Conservation (phyloP, 805 yeast genomes). For the Lachancea sp. region DNA sequence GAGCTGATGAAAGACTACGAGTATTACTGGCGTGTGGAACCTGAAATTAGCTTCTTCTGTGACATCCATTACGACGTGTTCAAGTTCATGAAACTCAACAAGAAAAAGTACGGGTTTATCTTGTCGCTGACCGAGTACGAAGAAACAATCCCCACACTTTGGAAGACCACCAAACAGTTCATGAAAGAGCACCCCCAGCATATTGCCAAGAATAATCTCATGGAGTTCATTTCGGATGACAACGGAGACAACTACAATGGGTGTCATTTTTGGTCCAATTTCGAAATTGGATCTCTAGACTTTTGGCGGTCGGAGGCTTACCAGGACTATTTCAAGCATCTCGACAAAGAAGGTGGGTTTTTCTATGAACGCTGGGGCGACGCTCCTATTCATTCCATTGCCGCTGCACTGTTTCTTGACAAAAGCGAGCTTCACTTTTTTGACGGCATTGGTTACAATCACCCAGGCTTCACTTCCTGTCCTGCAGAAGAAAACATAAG, state of each 20-base stretch:
- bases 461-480: slow-evolving; percentile 59
- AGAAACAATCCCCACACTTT: slow-evolving; percentile 56
- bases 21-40: slow-evolving; percentile 76
- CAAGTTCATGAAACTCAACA: slow-evolving; percentile 46
- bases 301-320: slow-evolving; percentile 57
- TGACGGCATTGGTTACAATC: slow-evolving; percentile 69
- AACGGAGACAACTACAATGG: slow-evolving; percentile 57
- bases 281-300: slow-evolving; percentile 67
- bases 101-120: slow-evolving; percentile 61
- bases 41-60: slow-evolving; percentile 55
- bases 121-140: slow-evolving; percentile 57
- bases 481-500: slow-evolving; percentile 52
- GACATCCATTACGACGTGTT: slow-evolving; percentile 61
- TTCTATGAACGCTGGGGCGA: slow-evolving; percentile 92
- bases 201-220: slow-evolving; percentile 42
- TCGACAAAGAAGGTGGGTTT: slow-evolving; percentile 70
- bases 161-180: slow-evolving; percentile 48
- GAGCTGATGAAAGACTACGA: slow-evolving; percentile 51
- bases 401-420: slow-evolving; percentile 54
- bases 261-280: slow-evolving; percentile 82
- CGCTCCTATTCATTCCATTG: slow-evolving; percentile 84
- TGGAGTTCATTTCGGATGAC: slow-evolving; percentile 60
- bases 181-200: slow-evolving; percentile 39
- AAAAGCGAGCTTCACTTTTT: slow-evolving; percentile 59
- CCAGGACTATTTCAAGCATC: slow-evolving; percentile 50